These are phyloP conservation scores for Ceratocystis cacaofunesta DNA, from an alignment of 2,329 filamentous ascomycete species.

Conservation along the genomic window DNA sequence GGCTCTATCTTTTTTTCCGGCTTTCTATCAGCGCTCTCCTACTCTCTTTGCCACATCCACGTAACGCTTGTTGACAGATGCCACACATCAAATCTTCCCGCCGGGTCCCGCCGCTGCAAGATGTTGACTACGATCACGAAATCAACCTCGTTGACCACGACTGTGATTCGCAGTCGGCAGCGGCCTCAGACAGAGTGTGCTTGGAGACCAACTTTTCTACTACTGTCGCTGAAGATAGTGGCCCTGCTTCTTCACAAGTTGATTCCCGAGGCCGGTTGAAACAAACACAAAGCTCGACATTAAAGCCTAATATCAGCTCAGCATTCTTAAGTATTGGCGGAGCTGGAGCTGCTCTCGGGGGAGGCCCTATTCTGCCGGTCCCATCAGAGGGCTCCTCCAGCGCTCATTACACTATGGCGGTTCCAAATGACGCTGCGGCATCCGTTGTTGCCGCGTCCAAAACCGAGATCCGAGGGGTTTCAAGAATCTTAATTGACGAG, in stretches of 20 bases:
- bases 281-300: not conserved
- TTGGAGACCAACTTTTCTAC: not conserved
- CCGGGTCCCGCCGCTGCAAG: constrained; percentile 39
- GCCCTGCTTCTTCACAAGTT: not conserved
- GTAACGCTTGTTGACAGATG: constrained; percentile 7
- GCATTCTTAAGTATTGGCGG: constrained; percentile 17
- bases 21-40: not conserved
- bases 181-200: not conserved
- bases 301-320: constrained; percentile 12
- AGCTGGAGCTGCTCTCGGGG: constrained; percentile 11
- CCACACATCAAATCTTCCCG: constrained; percentile 29
- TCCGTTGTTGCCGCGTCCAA: constrained; percentile 8
- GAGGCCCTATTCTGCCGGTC: constrained; percentile 12
- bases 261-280: not conserved
- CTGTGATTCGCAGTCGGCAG: constrained; percentile 8
- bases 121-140: constrained; percentile 54
- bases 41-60: not conserved
- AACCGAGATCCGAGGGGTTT: constrained; percentile 14
- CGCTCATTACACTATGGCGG: constrained; percentile 12
- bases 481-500: constrained; percentile 8
- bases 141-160: constrained; percentile 52
- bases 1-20: not conserved
- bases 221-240: not conserved
- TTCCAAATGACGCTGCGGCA: constrained; percentile 9
- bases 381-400: constrained; percentile 11